phyloP scores from a whole-genome alignment of 331 rosid species.

The Malus hybrid region DNA sequence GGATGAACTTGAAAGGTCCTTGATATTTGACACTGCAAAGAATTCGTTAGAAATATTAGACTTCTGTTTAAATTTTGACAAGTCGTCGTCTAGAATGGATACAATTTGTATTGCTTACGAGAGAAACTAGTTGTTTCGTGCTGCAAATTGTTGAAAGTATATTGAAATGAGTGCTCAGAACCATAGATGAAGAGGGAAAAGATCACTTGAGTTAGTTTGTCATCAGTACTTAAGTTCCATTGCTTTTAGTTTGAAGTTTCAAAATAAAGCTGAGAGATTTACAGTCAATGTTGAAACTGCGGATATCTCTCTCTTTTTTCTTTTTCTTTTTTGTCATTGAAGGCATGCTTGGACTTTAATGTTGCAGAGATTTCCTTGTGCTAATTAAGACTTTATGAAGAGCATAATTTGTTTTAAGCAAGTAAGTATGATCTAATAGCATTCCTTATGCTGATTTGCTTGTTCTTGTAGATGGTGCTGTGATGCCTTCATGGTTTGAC shows the following conservation, averaged over 20 bases:
- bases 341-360: neutral
- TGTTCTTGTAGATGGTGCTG: slow-evolving; percentile 44
- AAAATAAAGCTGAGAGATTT: neutral
- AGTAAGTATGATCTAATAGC: no score
- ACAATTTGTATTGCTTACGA: neutral
- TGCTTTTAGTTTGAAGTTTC: neutral
- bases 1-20: neutral
- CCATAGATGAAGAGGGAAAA: neutral
- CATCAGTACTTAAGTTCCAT: neutral
- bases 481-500: slow-evolving; percentile 83
- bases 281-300: neutral
- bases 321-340: neutral
- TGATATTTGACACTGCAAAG: neutral
- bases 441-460: neutral
- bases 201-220: neutral
- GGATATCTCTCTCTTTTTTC: neutral
- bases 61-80: neutral
- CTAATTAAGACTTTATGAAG: neutral
- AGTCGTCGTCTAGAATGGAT: neutral
- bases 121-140: neutral
- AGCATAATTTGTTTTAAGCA: neutral
- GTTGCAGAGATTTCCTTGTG: neutral
- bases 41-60: neutral
- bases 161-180: neutral
- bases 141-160: neutral